A percentile compares a stretch with the other conserved stretches of the same genome.
These are phyloP conservation scores for Ophiostoma himal-ulmi DNA, from an alignment of 2,329 filamentous ascomycete species.

Conservation along the genomic window DNA sequence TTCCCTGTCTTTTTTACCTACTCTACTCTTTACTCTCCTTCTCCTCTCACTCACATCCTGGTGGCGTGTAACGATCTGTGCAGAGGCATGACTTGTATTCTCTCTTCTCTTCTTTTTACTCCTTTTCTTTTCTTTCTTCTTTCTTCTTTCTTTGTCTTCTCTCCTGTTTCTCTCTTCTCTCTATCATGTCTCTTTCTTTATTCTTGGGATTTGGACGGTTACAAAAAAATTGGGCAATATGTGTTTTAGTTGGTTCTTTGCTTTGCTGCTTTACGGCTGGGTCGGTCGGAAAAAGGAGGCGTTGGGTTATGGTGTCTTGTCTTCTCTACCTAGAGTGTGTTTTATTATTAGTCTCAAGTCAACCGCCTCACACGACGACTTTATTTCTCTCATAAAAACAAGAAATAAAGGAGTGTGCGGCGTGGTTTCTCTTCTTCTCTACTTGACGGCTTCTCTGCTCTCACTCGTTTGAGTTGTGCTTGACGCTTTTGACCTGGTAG, in stretches of 20 bases:
- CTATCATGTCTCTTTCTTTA: background rate
- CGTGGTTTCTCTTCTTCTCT: slow-evolving; percentile 1
- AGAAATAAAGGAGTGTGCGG: background rate
- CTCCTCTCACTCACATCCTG: slow-evolving; percentile 13
- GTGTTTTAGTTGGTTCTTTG: background rate
- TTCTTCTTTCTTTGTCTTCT: background rate
- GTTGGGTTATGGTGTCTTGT: background rate
- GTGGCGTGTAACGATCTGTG: slow-evolving; percentile 5
- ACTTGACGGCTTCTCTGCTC: background rate
- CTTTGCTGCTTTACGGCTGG: background rate
- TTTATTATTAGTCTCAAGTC: slow-evolving; percentile 12
- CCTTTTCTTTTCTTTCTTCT: background rate
- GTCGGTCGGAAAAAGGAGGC: background rate
- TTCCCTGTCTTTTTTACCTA: background rate
- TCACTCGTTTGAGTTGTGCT: background rate
- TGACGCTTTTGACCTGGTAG: background rate
- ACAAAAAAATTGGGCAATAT: slow-evolving; percentile 8
- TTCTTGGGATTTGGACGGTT: background rate
- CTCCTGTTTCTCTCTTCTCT: background rate
- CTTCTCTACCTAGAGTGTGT: slow-evolving; percentile 2
- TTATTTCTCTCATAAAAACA: background rate
- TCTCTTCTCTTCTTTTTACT: background rate
- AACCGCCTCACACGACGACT: background rate
- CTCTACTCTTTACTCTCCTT: slow-evolving; percentile 2
- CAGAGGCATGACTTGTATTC: slow-evolving; percentile 10